Conservation (phyloP, 768 basidiomycete genomes). For the Daedaleopsis sinensis region DNA sequence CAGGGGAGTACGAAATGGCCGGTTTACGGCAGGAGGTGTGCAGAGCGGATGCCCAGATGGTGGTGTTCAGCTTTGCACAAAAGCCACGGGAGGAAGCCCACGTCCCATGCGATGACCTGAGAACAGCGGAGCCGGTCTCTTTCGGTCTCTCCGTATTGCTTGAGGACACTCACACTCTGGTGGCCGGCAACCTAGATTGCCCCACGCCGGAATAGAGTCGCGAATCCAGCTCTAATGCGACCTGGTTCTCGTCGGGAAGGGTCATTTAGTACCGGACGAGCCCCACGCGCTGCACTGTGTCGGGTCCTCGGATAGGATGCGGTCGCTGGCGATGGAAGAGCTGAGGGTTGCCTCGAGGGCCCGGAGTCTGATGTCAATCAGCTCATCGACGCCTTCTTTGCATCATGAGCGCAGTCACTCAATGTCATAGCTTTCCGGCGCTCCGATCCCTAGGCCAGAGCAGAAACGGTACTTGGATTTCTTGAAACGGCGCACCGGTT, state of each 20-base stretch:
- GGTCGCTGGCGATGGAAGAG: conserved; percentile 14
- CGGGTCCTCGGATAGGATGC: background rate
- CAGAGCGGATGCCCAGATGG: conserved; percentile 7
- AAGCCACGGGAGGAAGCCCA: conserved; percentile 7
- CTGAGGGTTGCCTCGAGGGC: conserved; percentile 16
- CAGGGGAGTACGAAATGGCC: background rate
- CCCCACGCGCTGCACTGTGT: conserved; percentile 1
- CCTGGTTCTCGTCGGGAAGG: conserved; percentile 15
- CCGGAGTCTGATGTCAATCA: conserved; percentile 22
- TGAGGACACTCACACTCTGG: conserved; percentile 4
- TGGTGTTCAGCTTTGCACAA: conserved; percentile 9
- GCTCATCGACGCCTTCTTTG: conserved; percentile 20
- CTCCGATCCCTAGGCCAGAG: conserved; percentile 17
- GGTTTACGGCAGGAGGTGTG: background rate
- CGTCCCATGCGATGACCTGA: conserved; percentile 9
- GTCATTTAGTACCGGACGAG: conserved; percentile 15
- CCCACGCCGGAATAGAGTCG: conserved; percentile 7
- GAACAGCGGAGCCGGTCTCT: conserved; percentile 11
- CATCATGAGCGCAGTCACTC: conserved; percentile 21
- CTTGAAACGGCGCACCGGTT: conserved; percentile 9
- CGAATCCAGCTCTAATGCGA: conserved; percentile 3
- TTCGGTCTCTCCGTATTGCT: conserved; percentile 4
- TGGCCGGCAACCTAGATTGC: conserved; percentile 19
- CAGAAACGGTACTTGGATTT: conserved; percentile 9
- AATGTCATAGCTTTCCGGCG: conserved; percentile 18